phyloP scores from a whole-genome alignment of 768 basidiomycete species.

The Obba rivulosa region DNA sequence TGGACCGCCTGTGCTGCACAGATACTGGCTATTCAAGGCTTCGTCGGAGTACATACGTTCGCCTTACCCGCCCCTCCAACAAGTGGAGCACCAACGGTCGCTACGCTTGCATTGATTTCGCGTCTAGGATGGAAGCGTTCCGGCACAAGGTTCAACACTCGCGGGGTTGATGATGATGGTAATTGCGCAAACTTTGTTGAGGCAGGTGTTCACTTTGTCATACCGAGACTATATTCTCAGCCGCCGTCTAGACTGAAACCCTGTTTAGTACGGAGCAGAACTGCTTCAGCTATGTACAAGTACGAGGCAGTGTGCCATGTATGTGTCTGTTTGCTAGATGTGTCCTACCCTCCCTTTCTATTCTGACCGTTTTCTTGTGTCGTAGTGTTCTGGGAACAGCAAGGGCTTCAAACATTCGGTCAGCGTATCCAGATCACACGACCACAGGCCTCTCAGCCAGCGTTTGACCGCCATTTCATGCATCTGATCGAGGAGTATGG shows the following conservation, averaged over 20 bases:
- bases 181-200: conserved; percentile 97
- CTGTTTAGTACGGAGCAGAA: conserved; percentile 83
- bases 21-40: conserved; percentile 93
- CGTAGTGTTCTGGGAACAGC: conserved; percentile 98
- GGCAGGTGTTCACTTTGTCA: conserved; percentile 35
- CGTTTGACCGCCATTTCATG: conserved; percentile 91
- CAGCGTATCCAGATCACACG: conserved; percentile 93
- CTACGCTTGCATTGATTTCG: conserved; percentile 77
- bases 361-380: conserved; percentile 4
- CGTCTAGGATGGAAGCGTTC: conserved; percentile 92
- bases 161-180: conserved; percentile 94
- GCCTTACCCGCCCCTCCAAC: conserved; percentile 71
- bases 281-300: conserved; percentile 89
- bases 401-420: conserved; percentile 91
- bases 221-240: conserved; percentile 6
- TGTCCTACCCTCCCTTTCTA: background rate
- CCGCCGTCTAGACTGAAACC: conserved; percentile 71
- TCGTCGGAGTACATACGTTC: conserved; percentile 78
- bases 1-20: conserved; percentile 23
- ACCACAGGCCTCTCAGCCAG: conserved; percentile 93
- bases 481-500: conserved; percentile 85
- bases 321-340: conserved; percentile 30
- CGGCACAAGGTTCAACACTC: conserved; percentile 94
- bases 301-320: conserved; percentile 94
- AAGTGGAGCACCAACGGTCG: conserved; percentile 65